Conservation (phyloP, 1,284 basidiomycete species). For the Melampsora americana region DNA sequence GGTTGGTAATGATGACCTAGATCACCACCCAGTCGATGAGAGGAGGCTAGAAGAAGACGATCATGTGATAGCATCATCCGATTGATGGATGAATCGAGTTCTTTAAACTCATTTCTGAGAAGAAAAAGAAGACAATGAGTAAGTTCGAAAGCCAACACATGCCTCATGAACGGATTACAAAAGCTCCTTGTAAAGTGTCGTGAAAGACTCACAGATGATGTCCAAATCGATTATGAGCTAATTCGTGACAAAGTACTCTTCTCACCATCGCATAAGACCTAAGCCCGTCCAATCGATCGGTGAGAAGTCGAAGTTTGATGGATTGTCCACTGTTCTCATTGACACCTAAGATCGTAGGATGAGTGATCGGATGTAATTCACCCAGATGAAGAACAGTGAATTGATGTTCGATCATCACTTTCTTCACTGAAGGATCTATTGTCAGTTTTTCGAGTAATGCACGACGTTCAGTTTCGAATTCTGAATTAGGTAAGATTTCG, state of each 20-base stretch:
- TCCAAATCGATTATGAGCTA: slow-evolving; percentile 29
- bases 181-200: not conserved
- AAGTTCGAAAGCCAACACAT: not conserved
- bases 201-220: slow-evolving; percentile 34
- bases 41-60: slow-evolving; percentile 10
- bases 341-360: slow-evolving; percentile 25
- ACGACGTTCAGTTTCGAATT: slow-evolving; percentile 7
- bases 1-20: slow-evolving; percentile 36
- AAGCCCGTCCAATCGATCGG: slow-evolving; percentile 22
- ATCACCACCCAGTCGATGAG: slow-evolving; percentile 27
- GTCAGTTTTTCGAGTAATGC: slow-evolving; percentile 9
- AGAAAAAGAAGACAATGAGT: slow-evolving; percentile 12
- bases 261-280: slow-evolving; percentile 23
- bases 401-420: slow-evolving; percentile 20
- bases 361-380: slow-evolving; percentile 13
- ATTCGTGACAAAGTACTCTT: slow-evolving; percentile 33
- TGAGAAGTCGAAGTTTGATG: slow-evolving; percentile 23
- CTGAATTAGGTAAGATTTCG: slow-evolving; percentile 1
- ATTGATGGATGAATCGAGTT: slow-evolving; percentile 25
- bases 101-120: slow-evolving; percentile 22
- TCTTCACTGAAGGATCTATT: slow-evolving; percentile 11
- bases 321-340: slow-evolving; percentile 23
- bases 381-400: slow-evolving; percentile 12
- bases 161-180: not conserved
- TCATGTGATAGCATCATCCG: slow-evolving; percentile 28